These are phyloP conservation scores for Hyaloscypha variabilis DNA, from an alignment of 495 filamentous ascomycete species.

Conservation along the genomic window DNA sequence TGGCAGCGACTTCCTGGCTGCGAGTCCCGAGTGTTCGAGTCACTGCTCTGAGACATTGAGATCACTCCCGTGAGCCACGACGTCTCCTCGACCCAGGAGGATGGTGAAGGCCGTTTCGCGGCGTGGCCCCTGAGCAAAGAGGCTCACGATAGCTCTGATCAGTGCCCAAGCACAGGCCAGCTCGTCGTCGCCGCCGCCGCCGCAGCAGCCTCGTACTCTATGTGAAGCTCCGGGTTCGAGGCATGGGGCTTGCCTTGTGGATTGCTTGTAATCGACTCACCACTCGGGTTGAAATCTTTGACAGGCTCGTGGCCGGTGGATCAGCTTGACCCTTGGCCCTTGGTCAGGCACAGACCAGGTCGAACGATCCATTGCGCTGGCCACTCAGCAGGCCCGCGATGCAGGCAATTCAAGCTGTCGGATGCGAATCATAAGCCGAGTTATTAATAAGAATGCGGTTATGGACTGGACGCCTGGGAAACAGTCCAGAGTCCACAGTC, in stretches of 20 bases:
- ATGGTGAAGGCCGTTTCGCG: no score
- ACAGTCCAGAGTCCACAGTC: no score
- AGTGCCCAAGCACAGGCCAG: slow-evolving; percentile 17
- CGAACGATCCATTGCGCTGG: not conserved
- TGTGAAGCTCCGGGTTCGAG: slow-evolving; percentile 7
- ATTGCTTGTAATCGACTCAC: slow-evolving; percentile 9
- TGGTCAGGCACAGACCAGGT: not conserved
- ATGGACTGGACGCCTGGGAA: no score
- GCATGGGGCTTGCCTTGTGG: not conserved
- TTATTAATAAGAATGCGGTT: not conserved
- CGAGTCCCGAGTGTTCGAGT: slow-evolving; percentile 14
- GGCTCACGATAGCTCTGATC: not conserved
- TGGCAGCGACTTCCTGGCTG: not conserved
- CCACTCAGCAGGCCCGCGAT: not conserved
- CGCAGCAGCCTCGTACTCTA: slow-evolving; percentile 8
- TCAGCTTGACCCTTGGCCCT: not conserved
- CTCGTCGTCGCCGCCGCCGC: slow-evolving; percentile 7
- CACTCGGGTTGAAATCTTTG: slow-evolving; percentile 26
- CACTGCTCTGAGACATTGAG: not conserved
- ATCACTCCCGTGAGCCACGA: slow-evolving; percentile 6
- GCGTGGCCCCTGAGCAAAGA: not conserved
- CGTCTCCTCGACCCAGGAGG: not conserved
- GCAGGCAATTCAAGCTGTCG: not conserved
- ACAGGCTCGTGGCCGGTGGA: slow-evolving; percentile 26
- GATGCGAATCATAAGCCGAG: slow-evolving; percentile 3